phyloP scores from a whole-genome alignment of 768 basidiomycete genomes.

The Hebeloma cylindrosporum region DNA sequence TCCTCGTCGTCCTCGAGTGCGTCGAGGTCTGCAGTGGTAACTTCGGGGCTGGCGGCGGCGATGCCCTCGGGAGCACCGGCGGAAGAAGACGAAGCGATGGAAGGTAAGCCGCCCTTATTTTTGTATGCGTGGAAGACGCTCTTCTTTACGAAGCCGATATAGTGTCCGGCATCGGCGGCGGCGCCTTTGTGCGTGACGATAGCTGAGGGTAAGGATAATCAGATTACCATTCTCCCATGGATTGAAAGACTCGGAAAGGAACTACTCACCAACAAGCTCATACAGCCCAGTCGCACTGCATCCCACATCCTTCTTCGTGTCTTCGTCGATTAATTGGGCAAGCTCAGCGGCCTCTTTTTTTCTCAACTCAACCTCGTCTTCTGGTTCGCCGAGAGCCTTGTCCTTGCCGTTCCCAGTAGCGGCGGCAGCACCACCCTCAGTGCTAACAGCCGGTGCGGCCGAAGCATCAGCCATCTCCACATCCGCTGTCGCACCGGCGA shows the following conservation, averaged over 20 bases:
- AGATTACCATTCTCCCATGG: background rate
- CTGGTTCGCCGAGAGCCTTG: conserved; percentile 47
- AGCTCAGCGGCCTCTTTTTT: conserved; percentile 66
- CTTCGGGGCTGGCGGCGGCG: conserved; percentile 14
- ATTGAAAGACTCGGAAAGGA: background rate
- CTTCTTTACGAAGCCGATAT: conserved; percentile 90
- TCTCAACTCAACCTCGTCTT: conserved; percentile 65
- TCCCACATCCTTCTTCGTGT: conserved; percentile 67
- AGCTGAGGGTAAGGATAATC: conserved; percentile 42
- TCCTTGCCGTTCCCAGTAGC: conserved; percentile 26
- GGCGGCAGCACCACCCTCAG: conserved; percentile 25
- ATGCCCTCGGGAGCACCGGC: conserved; percentile 4
- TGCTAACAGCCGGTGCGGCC: conserved; percentile 15
- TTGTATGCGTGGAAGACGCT: conserved; percentile 56
- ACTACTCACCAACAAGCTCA: conserved; percentile 79
- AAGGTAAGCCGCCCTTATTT: conserved; percentile 5
- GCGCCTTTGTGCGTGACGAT: conserved; percentile 98
- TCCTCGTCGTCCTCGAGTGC: conserved; percentile 65
- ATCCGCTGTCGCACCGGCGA: conserved; percentile 34
- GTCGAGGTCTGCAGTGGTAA: conserved; percentile 37
- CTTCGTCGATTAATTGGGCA: conserved; percentile 59
- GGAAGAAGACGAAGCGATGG: background rate
- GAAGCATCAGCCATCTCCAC: conserved; percentile 49
- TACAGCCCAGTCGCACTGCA: conserved; percentile 81
- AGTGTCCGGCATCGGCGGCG: conserved; percentile 93